These are phyloP conservation scores for Solanum chaucha DNA, from an alignment of 257 asterid species.

Conservation along the genomic window DNA sequence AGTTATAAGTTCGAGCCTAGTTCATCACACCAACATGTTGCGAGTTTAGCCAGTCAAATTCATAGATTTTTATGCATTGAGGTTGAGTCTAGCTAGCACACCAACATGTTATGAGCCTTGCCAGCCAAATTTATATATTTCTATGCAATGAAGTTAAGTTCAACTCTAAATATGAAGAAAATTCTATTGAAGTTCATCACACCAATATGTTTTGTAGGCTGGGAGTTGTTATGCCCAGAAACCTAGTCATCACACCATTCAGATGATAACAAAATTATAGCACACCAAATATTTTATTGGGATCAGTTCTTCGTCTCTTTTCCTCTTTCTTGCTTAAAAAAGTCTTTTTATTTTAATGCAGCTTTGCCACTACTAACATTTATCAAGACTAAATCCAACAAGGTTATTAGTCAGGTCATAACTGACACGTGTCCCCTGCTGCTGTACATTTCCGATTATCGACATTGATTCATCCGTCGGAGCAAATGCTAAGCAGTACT, in stretches of 20 bases:
- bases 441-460: slow-evolving; percentile 1
- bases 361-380: neutral
- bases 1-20: neutral
- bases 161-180: too few relatives aligned
- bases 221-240: neutral
- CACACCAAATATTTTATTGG: neutral
- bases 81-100: too few relatives aligned
- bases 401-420: neutral
- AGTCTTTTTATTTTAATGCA: neutral
- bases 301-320: neutral
- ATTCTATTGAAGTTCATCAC: too few relatives aligned
- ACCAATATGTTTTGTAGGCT: neutral
- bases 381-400: neutral
- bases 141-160: too few relatives aligned
- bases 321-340: neutral
- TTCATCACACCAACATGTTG: neutral
- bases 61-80: too few relatives aligned
- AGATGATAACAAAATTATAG: neutral
- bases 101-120: too few relatives aligned
- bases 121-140: too few relatives aligned
- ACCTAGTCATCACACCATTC: neutral
- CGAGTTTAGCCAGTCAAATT: too few relatives aligned
- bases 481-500: slow-evolving; percentile 3
- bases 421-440: slow-evolving; percentile 1
- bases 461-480: neutral